Evolutionary conservation across 179 eudicot species (phyloP).

Genomic region (Silene noctiflora): DNA sequence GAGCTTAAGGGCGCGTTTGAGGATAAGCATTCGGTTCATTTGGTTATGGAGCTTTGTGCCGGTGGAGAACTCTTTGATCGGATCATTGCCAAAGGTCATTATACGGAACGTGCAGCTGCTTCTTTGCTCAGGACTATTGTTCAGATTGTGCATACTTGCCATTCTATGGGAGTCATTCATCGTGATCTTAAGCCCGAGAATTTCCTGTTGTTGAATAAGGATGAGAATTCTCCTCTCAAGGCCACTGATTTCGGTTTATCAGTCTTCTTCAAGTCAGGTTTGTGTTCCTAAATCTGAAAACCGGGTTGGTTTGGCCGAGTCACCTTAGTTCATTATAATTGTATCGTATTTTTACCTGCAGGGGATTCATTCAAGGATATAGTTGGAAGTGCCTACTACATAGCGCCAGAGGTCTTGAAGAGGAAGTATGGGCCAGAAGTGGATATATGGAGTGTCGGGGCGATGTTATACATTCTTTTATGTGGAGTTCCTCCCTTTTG

Average conservation of each 20-base stretch:
- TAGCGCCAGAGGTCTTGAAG: conserved; percentile 63
- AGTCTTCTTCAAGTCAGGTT: conserved; percentile 65
- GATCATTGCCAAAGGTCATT: conserved; percentile 70
- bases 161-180: conserved; percentile 75
- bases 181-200: conserved; percentile 77
- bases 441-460: conserved; percentile 65
- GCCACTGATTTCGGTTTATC: conserved; percentile 80
- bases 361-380: conserved; percentile 55
- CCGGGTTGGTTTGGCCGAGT: no score
- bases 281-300: neutral
- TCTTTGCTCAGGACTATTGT: conserved; percentile 64
- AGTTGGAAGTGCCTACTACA: conserved; percentile 64
- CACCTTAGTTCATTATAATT: no score
- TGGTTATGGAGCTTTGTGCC: conserved; percentile 73
- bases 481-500: conserved; percentile 74
- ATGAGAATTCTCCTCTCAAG: conserved; percentile 66
- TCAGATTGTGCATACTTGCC: conserved; percentile 74
- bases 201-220: conserved; percentile 59
- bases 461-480: conserved; percentile 49
- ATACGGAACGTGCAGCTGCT: conserved; percentile 64
- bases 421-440: conserved; percentile 61
- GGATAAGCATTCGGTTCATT: conserved; percentile 67
- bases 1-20: conserved; percentile 69
- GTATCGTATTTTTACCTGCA: conserved; percentile 4
- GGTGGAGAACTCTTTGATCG: conserved; percentile 78